Conservation (phyloP, 2,329 filamentous ascomycete species). For the Botrytis hyacinthi region DNA sequence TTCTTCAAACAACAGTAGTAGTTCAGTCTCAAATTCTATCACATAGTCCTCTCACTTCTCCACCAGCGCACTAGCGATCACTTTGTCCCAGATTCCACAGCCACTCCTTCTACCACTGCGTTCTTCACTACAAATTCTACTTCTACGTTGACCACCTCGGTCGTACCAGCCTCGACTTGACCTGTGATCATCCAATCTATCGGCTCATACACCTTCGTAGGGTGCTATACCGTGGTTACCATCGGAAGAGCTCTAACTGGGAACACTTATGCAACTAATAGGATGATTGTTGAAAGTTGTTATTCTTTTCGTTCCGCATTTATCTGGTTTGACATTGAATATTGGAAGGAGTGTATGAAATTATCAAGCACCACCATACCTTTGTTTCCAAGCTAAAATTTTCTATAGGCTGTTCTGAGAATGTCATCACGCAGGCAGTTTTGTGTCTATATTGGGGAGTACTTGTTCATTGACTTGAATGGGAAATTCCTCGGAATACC, state of each 20-base stretch:
- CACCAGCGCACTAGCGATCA: conserved; percentile 8
- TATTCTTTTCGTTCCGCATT: conserved; percentile 33
- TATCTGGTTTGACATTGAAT: conserved; percentile 39
- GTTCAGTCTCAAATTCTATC: not conserved
- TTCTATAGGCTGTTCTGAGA: conserved; percentile 33
- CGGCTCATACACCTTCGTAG: conserved; percentile 25
- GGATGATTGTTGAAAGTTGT: conserved; percentile 37
- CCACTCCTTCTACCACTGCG: conserved; percentile 15
- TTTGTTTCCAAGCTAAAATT: not conserved
- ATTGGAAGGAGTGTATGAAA: conserved; percentile 35
- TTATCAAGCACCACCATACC: not conserved
- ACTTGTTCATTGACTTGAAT: conserved; percentile 4
- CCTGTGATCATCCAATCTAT: conserved; percentile 21
- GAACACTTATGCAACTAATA: conserved; percentile 27
- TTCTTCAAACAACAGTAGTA: not conserved
- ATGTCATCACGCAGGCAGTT: conserved; percentile 28
- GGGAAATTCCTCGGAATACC: conserved; percentile 7
- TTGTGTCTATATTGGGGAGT: conserved; percentile 11
- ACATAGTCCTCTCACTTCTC: conserved; percentile 18
- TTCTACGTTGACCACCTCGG: conserved; percentile 14
- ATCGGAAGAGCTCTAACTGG: conserved; percentile 32
- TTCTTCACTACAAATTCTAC: conserved; percentile 3
- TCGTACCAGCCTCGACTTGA: conserved; percentile 8
- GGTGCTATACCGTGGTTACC: conserved; percentile 40
- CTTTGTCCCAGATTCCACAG: not conserved